These are phyloP conservation scores for Myriosclerotinia curreyana DNA, from an alignment of 2,329 filamentous ascomycete genomes.

Conservation along the genomic window DNA sequence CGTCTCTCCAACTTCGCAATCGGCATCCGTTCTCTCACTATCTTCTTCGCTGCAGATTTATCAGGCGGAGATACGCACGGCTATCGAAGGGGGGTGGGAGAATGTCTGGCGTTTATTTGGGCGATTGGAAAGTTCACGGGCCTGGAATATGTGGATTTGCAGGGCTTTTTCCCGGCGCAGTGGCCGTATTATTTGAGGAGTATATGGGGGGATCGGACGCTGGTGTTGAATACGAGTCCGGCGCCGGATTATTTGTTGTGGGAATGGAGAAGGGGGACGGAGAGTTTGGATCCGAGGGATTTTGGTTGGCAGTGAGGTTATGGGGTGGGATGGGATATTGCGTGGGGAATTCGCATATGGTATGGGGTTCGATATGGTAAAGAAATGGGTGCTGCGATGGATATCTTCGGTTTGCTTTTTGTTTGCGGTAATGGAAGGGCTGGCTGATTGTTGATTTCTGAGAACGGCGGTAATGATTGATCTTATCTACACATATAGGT, in stretches of 20 bases:
- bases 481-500: not conserved
- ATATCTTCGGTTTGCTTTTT: too few relatives aligned
- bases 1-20: not conserved
- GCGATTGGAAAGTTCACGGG: not conserved
- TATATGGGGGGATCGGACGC: not conserved
- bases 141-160: not conserved
- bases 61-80: not conserved
- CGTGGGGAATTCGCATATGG: not conserved
- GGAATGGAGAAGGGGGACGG: conserved; percentile 2
- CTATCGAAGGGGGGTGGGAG: not conserved
- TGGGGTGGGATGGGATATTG: not conserved
- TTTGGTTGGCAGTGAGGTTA: not conserved
- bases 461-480: not conserved
- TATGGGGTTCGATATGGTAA: too few relatives aligned
- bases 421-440: not conserved
- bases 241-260: not conserved
- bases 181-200: conserved; percentile 11
- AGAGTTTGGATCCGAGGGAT: conserved; percentile 6
- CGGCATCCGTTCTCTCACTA: not conserved
- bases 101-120: conserved; percentile 1
- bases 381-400: not conserved
- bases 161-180: conserved; percentile 2
- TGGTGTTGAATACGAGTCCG: not conserved
- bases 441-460: not conserved
- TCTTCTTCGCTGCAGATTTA: not conserved